phyloP scores from a whole-genome alignment of 768 basidiomycete species.

The Suillus hirtellus region DNA sequence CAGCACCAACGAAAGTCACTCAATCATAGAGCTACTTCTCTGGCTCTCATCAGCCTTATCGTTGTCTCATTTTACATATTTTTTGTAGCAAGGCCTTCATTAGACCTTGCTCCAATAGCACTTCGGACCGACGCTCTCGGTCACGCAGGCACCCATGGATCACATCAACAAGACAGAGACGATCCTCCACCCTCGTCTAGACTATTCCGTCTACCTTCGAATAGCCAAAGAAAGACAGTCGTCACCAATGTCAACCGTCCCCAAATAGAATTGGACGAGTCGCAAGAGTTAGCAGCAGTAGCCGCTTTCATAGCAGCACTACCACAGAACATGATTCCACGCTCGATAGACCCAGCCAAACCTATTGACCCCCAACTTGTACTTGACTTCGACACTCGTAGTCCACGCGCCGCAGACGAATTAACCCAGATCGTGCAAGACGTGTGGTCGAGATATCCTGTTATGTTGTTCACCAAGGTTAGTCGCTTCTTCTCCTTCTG shows the following conservation, averaged over 20 bases:
- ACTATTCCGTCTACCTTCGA: conserved; percentile 15
- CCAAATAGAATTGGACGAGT: conserved; percentile 47
- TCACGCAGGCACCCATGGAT: conserved; percentile 28
- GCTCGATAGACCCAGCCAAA: conserved; percentile 55
- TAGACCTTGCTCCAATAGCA: conserved; percentile 38
- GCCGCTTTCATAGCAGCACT: conserved; percentile 73
- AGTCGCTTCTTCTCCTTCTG: conserved; percentile 16
- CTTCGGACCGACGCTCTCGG: conserved; percentile 32
- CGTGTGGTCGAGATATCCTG: conserved; percentile 72
- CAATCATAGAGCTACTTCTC: conserved; percentile 52
- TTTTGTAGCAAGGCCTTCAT: conserved; percentile 46
- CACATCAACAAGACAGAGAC: conserved; percentile 18
- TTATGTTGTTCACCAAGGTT: conserved; percentile 76
- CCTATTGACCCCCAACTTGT: conserved; percentile 81
- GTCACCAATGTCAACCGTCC: conserved; percentile 28
- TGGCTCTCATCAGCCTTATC: conserved; percentile 54
- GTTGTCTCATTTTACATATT: conserved; percentile 56
- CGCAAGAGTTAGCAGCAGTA: conserved; percentile 74
- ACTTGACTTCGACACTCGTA: conserved; percentile 80
- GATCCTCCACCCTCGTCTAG: conserved; percentile 36
- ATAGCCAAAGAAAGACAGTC: conserved; percentile 15
- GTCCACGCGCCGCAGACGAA: conserved; percentile 59
- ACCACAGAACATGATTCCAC: conserved; percentile 74
- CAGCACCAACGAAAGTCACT: conserved; percentile 41
- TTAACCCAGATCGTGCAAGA: conserved; percentile 58